Conservation (phyloP, 768 basidiomycete species). For the Dentipellis sp. region DNA sequence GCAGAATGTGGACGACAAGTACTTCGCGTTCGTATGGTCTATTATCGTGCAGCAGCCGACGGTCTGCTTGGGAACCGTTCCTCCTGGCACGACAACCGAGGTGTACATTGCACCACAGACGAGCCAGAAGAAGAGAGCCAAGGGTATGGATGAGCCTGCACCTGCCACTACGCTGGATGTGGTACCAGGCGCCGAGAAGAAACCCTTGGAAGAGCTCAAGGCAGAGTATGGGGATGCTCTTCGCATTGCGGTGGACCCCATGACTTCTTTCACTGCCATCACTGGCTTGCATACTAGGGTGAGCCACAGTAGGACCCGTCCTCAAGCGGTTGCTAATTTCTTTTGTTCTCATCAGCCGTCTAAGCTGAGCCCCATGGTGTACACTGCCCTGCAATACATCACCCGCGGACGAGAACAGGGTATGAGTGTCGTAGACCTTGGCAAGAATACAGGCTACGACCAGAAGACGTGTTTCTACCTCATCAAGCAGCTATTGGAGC, state of each 20-base stretch:
- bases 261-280: constrained; percentile 67
- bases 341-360: constrained; percentile 40
- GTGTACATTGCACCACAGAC: constrained; percentile 75
- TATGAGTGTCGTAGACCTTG: constrained; percentile 69
- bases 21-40: constrained; percentile 77
- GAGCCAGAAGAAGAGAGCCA: constrained; percentile 45
- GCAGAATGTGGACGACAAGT: constrained; percentile 67
- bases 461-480: constrained; percentile 89
- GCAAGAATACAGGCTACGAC: constrained; percentile 72
- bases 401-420: constrained; percentile 75
- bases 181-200: constrained; percentile 46
- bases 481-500: constrained; percentile 61
- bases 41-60: constrained; percentile 67
- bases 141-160: constrained; percentile 38
- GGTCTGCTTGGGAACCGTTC: constrained; percentile 64
- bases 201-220: constrained; percentile 47
- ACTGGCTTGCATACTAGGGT: constrained; percentile 84
- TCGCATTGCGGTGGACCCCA: constrained; percentile 67
- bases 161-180: constrained; percentile 34
- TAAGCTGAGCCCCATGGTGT: constrained; percentile 80
- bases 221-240: constrained; percentile 50
- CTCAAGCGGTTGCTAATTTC: constrained; percentile 1
- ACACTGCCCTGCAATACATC: constrained; percentile 74
- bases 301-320: constrained; percentile 17
- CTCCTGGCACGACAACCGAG: constrained; percentile 50